A percentile compares a stretch with the other conserved stretches of the same genome.
phyloP scores from a whole-genome alignment of 306 rosid species.

The Notholithocarpus densiflorus region DNA sequence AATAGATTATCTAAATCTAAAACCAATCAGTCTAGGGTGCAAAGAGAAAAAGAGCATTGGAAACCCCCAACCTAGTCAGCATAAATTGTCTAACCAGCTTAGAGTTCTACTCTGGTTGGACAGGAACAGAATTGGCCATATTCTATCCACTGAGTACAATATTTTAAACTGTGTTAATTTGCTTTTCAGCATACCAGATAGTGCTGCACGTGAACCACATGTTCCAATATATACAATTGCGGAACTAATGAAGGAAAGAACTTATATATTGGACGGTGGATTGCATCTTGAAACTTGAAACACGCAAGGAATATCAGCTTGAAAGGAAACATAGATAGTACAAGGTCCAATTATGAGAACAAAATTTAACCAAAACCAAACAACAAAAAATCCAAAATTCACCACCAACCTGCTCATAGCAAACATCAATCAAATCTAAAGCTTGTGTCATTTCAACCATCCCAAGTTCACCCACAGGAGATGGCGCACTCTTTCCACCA shows the following conservation, averaged over 20 bases:
- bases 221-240: background rate
- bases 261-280: background rate
- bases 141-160: background rate
- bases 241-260: background rate
- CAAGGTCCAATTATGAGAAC: background rate
- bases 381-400: background rate
- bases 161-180: too few relatives aligned
- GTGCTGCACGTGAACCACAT: background rate
- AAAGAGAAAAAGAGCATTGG: background rate
- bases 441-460: conserved; percentile 99
- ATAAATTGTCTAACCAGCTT: background rate
- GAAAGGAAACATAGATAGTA: background rate
- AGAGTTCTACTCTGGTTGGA: background rate
- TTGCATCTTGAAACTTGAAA: too few relatives aligned
- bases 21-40: background rate
- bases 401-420: conserved; percentile 70
- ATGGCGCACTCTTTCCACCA: conserved; percentile 83
- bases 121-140: background rate
- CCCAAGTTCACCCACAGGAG: conserved; percentile 98
- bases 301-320: background rate
- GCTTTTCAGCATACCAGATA: background rate
- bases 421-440: conserved; percentile 71
- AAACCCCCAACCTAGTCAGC: too few relatives aligned
- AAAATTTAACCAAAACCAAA: background rate
- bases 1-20: background rate